Evolutionary conservation across 495 filamentous ascomycete species (phyloP).

Genomic region (Daldinia grandis): DNA sequence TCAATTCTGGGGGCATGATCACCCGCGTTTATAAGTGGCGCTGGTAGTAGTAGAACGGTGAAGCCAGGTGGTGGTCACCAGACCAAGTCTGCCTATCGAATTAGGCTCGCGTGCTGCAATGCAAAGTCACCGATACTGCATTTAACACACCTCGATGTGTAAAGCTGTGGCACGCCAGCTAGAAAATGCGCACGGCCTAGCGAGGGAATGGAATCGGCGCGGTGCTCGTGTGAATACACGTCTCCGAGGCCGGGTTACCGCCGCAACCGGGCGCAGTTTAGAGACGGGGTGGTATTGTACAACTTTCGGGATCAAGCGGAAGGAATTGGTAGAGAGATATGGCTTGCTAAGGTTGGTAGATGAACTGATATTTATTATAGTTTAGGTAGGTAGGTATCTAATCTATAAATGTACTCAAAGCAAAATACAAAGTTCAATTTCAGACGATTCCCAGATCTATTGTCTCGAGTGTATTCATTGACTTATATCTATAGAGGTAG

Average conservation of each 20-base stretch:
- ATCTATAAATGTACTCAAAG: no score
- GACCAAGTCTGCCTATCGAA: not conserved
- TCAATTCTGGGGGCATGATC: not conserved
- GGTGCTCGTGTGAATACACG: not conserved
- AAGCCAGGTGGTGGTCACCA: not conserved
- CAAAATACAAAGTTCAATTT: no score
- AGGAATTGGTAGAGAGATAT: no score
- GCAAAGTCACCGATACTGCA: not conserved
- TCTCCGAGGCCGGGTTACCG: not conserved
- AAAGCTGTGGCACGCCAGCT: not conserved
- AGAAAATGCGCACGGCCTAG: not conserved
- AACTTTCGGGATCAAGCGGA: not conserved
- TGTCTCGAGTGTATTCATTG: no score
- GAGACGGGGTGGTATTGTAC: not conserved
- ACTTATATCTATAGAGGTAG: no score
- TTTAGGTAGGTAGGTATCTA: no score
- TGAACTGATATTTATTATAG: not conserved
- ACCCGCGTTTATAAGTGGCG: not conserved
- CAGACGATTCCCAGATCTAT: no score
- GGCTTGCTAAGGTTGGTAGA: not conserved
- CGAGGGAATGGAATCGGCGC: not conserved
- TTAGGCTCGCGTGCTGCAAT: not conserved
- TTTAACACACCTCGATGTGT: not conserved
- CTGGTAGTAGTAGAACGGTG: not conserved
- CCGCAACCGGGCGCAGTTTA: not conserved